Evolutionary conservation across 768 basidiomycete species (phyloP), one percentile per base, ranked within the genome.

Genomic region (Russula earlei): DNA sequence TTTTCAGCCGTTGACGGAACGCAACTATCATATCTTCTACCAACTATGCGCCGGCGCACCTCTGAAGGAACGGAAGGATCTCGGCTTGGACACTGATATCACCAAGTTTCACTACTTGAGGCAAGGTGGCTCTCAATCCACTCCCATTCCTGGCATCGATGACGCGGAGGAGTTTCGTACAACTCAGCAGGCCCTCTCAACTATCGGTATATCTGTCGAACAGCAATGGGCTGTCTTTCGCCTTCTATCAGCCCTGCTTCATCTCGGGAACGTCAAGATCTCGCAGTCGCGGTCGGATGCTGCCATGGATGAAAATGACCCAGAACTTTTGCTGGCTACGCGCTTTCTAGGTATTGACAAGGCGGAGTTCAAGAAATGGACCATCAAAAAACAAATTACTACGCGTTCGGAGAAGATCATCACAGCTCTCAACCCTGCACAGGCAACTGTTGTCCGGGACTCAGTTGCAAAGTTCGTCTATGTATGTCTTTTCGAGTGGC

Each of bases 21-120:
- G 96, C 57, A 99, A 99, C 72, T 99, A 98, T 72, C 96, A 99
- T 70, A 97, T 99, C 64, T 99, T 99, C 77, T 98, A 99, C 72
- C 96, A 99, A 68, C 76, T 99, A n/a, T 92, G 95, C 63, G 89
- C 94, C 0, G 96, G 96, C 46, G 92, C 91, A 10, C 94, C 96
- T 2, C 74, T 88, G 22, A 95, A 95, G 70, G 96, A 99, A 67
- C 83, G 91, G 40, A 95, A 95, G 71, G 91, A 94, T 65, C 81
- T 97, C 43, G 94, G 92, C 5, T 77, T 99, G 36, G 91, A 94
- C 64, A 75, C 77, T 19, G 89, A 94, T 66, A 76, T 90, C 55
- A 81, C 80, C 53, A 88, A 91, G 68, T 99, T 98, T 71, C 80
- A 85, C 60, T 98, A 89, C 67, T 76, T 98, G 58, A 92, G 83